Evolutionary conservation across 345 rosid genomes (phyloP), one percentile per base, ranked within the genome.

Genomic region (Corymbia maculata): DNA sequence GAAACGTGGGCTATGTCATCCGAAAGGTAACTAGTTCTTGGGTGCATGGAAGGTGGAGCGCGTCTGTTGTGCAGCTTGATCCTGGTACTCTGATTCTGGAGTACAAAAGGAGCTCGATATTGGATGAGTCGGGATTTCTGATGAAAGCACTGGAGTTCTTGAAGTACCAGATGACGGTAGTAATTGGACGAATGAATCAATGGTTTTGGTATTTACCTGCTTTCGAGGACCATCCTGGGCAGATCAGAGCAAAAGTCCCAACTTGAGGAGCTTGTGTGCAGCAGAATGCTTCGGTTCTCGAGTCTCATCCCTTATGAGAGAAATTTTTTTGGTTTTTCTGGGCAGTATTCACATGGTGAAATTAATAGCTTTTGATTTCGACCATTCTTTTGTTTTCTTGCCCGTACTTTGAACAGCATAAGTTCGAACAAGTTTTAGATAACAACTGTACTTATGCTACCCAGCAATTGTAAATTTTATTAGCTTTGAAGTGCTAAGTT

Each of bases 71-170:
- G 87, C 98, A 97, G 47, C 89, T 96, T 52, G 98, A 95, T 91
- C 96, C 96, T 42, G 94, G 92, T 68, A 95, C 99, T 51, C 93
- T 98, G 97, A 87, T 97, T 90, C 92, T 97, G 79, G 98, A 97
- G 94, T 96, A 98, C 52, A 88, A 88, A 24, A 87, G 88, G 79
- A 96, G 94, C 91, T 91, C 93, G 32, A 89, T 91, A 45, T 86
- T 91, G 87, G 95, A 95, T 30, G 89, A 91, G 68, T 91, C 93
- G 17, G 92, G 95, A 51, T 87, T 96, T 87, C 86, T 93, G 85
- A 88, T 95, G 64, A 79, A 92, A 47, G 80, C 91, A 32, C 17
- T 92, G 80, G 98, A 96, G 90, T 70, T 96, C 53, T 87, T 93
- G 87, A 93, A 86, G 70, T 51, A 87, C 88, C 87, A 88, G 89